Conservation (phyloP, 2,329 filamentous ascomycete species). For the Penicillium sp. region DNA sequence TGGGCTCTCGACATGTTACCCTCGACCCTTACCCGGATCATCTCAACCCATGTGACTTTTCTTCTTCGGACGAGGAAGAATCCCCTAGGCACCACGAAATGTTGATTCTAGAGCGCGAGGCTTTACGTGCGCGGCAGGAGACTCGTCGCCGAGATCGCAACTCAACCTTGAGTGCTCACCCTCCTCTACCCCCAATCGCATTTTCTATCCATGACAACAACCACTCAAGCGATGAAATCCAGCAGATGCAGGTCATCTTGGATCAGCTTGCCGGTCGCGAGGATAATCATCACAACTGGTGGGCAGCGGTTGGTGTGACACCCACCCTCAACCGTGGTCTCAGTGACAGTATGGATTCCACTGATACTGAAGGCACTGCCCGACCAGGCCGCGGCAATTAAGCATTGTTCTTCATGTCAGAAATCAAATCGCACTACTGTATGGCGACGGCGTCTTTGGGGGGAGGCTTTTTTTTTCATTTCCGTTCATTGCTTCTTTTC, state of each 20-base stretch:
- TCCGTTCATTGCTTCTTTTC: neutral
- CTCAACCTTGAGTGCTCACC: slow-evolving; percentile 37
- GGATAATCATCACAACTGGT: slow-evolving; percentile 82
- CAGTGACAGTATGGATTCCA: slow-evolving; percentile 25
- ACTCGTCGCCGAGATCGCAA: slow-evolving; percentile 28
- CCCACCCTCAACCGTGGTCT: slow-evolving; percentile 50
- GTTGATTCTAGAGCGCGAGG: neutral
- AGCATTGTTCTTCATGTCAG: neutral
- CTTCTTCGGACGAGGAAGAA: slow-evolving; percentile 38
- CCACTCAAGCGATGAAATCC: slow-evolving; percentile 45
- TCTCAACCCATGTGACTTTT: slow-evolving; percentile 42
- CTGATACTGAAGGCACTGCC: slow-evolving; percentile 22
- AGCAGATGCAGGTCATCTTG: slow-evolving; percentile 72
- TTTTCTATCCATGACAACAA: slow-evolving; percentile 33
- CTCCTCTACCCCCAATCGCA: slow-evolving; percentile 36
- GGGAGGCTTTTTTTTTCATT: neutral
- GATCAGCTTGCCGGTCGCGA: slow-evolving; percentile 68
- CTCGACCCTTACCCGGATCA: slow-evolving; percentile 39
- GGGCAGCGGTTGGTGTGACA: slow-evolving; percentile 69
- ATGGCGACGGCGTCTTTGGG: slow-evolving; percentile 1
- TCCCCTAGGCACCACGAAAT: neutral
- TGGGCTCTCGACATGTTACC: slow-evolving; percentile 3
- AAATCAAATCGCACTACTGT: neutral
- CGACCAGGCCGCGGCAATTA: slow-evolving; percentile 9
- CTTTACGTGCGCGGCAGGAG: slow-evolving; percentile 16